Conservation (phyloP, 495 filamentous ascomycete genomes). For the Chaetomium fimeti region DNA sequence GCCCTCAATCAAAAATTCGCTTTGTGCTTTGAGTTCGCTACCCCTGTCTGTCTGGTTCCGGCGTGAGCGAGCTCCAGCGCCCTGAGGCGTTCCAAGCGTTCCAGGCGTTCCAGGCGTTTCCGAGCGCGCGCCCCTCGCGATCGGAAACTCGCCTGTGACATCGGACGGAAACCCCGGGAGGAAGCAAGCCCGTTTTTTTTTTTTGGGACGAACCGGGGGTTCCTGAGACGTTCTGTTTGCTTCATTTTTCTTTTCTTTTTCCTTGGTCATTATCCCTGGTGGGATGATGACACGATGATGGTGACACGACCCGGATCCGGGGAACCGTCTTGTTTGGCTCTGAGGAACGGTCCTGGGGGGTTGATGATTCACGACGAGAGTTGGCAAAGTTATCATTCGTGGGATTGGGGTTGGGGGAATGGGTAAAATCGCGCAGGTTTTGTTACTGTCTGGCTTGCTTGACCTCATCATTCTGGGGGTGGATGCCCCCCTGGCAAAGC, state of each 20-base stretch:
- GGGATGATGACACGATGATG: not conserved
- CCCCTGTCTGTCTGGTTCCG: not conserved
- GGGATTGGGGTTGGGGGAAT: no score
- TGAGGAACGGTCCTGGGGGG: not conserved
- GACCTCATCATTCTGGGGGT: not conserved
- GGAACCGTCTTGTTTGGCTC: not conserved
- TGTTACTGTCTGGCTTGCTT: constrained; percentile 1
- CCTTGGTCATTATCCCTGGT: not conserved
- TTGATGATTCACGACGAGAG: not conserved
- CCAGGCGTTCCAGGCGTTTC: not conserved
- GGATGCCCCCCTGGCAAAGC: not conserved
- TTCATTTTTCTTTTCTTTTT: not conserved
- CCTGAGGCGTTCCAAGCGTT: not conserved
- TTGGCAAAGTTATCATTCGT: not conserved
- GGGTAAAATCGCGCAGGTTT: constrained; percentile 20
- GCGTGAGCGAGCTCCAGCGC: not conserved
- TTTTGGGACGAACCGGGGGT: not conserved
- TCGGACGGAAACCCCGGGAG: not conserved
- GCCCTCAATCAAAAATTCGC: not conserved
- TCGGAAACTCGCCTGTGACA: not conserved
- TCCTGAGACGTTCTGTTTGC: constrained; percentile 6
- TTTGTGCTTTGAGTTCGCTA: not conserved
- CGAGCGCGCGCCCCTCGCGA: not conserved
- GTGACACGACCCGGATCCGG: constrained; percentile 18
- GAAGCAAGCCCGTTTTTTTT: not conserved